These are phyloP conservation scores for Gossypium mustelinum DNA, from an alignment of 345 rosid genomes.

Conservation along the genomic window DNA sequence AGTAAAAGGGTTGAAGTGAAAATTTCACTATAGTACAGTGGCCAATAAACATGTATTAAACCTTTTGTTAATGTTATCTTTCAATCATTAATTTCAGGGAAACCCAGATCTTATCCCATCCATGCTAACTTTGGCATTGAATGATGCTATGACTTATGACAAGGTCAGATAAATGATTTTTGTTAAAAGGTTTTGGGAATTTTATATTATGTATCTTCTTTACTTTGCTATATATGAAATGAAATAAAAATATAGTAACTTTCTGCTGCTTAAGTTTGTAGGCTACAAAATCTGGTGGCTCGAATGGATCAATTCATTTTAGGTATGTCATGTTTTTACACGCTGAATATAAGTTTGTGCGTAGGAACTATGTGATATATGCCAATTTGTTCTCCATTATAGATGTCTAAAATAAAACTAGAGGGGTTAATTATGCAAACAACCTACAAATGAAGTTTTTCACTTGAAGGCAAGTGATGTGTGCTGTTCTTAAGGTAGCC, in stretches of 20 bases:
- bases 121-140: constrained; percentile 64
- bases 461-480: not conserved
- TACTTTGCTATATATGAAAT: not conserved
- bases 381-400: not conserved
- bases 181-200: not conserved
- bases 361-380: not conserved
- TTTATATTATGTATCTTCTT: not conserved
- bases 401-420: not conserved
- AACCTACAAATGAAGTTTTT: not conserved
- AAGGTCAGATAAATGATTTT: constrained; percentile 49
- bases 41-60: too few relatives aligned
- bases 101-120: constrained; percentile 69
- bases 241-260: constrained; percentile 17
- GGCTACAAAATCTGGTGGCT: constrained; percentile 92
- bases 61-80: not conserved
- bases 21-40: too few relatives aligned
- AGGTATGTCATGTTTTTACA: constrained; percentile 44
- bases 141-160: constrained; percentile 81
- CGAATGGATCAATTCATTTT: constrained; percentile 88
- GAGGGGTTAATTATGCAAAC: not conserved
- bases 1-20: too few relatives aligned
- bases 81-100: constrained; percentile 32
- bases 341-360: not conserved
- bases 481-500: not conserved
- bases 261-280: constrained; percentile 33